phyloP scores from a whole-genome alignment of 345 rosid genomes.

The Syzygium aqueum region DNA sequence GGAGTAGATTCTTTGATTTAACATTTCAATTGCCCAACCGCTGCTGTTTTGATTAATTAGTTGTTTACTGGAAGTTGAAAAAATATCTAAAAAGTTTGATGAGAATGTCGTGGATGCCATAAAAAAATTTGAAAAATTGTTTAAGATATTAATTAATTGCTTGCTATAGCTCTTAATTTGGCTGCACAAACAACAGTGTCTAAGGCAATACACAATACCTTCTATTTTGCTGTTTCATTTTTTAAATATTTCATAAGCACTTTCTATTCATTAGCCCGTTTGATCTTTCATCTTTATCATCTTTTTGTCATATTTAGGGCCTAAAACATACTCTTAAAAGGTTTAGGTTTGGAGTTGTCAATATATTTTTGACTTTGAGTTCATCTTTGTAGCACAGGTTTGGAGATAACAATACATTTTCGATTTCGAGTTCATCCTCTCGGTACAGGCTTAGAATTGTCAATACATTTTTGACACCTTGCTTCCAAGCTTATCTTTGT shows the following conservation, averaged over 20 bases:
- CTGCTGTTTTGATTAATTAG: neutral
- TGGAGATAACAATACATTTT: too few relatives aligned
- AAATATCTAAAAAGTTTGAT: conserved; percentile 59
- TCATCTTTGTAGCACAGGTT: too few relatives aligned
- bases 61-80: conserved; percentile 58
- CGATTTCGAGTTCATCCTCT: too few relatives aligned
- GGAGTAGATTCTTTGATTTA: neutral
- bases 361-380: too few relatives aligned
- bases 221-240: neutral
- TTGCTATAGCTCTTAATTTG: conserved; percentile 45
- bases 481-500: conserved; percentile 64
- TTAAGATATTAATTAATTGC: conserved; percentile 1
- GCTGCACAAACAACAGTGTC: conserved; percentile 85
- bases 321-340: too few relatives aligned
- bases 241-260: neutral
- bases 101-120: conserved; percentile 85
- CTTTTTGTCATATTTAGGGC: conserved; percentile 16
- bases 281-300: neutral
- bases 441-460: too few relatives aligned
- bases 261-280: neutral
- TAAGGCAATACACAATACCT: conserved; percentile 33
- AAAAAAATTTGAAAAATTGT: conserved; percentile 70
- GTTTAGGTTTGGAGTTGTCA: too few relatives aligned
- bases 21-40: neutral
- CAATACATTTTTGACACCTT: too few relatives aligned